Evolutionary conservation across 768 basidiomycete genomes (phyloP).

Genomic region (Pulveroboletus ravenelii): DNA sequence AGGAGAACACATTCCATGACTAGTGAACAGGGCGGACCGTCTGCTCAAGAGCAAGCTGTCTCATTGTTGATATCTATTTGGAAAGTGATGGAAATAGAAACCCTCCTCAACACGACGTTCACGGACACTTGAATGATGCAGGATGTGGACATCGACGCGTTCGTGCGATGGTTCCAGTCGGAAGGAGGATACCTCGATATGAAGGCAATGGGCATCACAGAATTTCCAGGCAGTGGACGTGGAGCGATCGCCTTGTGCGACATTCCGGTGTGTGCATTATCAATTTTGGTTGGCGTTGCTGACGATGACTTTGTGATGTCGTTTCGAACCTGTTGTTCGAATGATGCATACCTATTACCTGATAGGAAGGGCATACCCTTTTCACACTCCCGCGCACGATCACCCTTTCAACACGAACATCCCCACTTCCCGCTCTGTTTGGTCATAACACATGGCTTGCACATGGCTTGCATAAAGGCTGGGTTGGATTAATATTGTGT

Average conservation of each 20-base stretch:
- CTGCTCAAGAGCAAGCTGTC: no score
- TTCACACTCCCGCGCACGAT: constrained; percentile 79
- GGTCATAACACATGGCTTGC: constrained; percentile 62
- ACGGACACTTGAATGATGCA: constrained; percentile 1
- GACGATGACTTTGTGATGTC: not conserved
- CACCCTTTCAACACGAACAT: constrained; percentile 77
- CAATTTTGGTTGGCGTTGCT: not conserved
- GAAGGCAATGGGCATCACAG: constrained; percentile 41
- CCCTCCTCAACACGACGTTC: no score
- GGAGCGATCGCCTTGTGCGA: constrained; percentile 72
- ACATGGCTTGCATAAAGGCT: constrained; percentile 59
- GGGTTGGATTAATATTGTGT: constrained; percentile 84
- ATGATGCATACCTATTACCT: not conserved
- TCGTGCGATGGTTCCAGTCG: constrained; percentile 57
- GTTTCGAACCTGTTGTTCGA: not conserved
- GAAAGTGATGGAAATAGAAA: not conserved
- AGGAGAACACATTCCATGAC: not conserved
- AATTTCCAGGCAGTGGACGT: constrained; percentile 53
- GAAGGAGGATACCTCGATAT: constrained; percentile 50
- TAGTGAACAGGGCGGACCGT: no score
- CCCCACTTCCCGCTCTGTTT: constrained; percentile 54
- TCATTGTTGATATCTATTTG: constrained; percentile 5
- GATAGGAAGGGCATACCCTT: constrained; percentile 66
- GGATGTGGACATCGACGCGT: constrained; percentile 24
- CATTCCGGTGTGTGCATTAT: constrained; percentile 51